Base-by-base conservation (phyloP, 2,329 filamentous ascomycete genomes). In the Ceratocystis ficicola region DNA sequence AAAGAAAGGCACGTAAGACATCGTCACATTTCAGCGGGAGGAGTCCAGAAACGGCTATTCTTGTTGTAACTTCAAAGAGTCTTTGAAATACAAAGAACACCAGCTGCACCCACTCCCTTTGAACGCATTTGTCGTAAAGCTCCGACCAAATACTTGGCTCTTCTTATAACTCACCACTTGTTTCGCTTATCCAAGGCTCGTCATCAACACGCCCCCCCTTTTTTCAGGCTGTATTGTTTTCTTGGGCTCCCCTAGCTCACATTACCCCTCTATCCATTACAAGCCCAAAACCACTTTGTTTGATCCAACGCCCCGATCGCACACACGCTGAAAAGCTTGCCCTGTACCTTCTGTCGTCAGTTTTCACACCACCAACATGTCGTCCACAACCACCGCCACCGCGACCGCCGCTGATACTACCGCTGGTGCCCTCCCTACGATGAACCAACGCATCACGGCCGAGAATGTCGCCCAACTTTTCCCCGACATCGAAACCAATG, bases 391-490 rank as follows among this genome's bases (percentile, higher is more conserved):
- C 52, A 62, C 64, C n/a, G 48, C 20, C 15, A 64, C 61, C n/a
- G 32, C 65, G 12, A 8, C 65, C 8, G 15, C 41, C 28, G 30
- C 65, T 8, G 52, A 55, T 22, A 50, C 64, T n/a, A 80, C 81
- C 44, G 81, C 80, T 30, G 80, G 76, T 48, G 78, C 52, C 5
- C n/a, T 32, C 28, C 52, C 52, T 5, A 59, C 52, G 22, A 25
- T 32, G 7, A 17, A 77, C 46, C 80, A 85, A 72, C 80, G 83
- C 66, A 90, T 95, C 73, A 95, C 90, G 64, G 90, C 91, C 20
- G 85, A 94, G 71, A 90, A 88, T 72, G 90, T 99, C 72, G 81
- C 93, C 67, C 86, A 85, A 69, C 83, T 97, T 62, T 97, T 97
- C 76, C 90, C 91, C 64, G 91, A 96, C 74, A 84, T 86, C 75